phyloP scores from a whole-genome alignment of 371 early-diverging fungal species.

The Mucor circinelloides region DNA sequence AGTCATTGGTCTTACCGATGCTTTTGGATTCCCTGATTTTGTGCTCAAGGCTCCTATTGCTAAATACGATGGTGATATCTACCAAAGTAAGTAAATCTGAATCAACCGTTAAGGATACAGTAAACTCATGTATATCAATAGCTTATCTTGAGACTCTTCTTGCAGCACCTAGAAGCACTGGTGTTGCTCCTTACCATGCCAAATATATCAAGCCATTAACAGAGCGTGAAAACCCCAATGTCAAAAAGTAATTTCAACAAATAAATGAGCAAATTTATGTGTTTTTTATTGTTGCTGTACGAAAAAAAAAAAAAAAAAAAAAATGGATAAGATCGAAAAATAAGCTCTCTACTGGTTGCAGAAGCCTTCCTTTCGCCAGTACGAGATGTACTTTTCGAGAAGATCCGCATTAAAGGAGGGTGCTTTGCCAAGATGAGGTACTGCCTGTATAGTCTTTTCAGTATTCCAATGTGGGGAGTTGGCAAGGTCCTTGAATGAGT shows the following conservation, averaged over 20 bases:
- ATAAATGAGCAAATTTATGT: too few species aligned
- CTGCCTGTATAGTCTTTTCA: too few species aligned
- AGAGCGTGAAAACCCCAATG: conserved; percentile 12
- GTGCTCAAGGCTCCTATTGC: conserved; percentile 69
- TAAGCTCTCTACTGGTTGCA: too few species aligned
- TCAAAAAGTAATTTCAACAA: conserved; percentile 1
- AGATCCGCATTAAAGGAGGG: too few species aligned
- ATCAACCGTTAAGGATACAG: neutral
- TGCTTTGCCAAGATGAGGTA: too few species aligned
- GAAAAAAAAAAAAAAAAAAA: too few species aligned
- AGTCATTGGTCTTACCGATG: conserved; percentile 65
- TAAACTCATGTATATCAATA: neutral
- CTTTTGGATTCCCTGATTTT: conserved; percentile 67
- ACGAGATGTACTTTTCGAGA: neutral
- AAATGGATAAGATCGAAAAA: too few species aligned
- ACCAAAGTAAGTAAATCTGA: conserved; percentile 37
- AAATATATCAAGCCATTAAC: conserved; percentile 50
- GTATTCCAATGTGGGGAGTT: conserved; percentile 38
- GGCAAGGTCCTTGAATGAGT: conserved; percentile 11
- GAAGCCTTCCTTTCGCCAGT: too few species aligned
- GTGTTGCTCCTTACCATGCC: conserved; percentile 39
- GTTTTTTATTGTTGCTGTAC: too few species aligned
- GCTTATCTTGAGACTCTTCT: conserved; percentile 49
- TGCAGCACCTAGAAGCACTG: conserved; percentile 34
- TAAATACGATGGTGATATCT: conserved; percentile 67